Evolutionary conservation across 768 basidiomycete genomes (phyloP), one percentile per base, ranked within the genome.

Genomic region (Boletus sp.): DNA sequence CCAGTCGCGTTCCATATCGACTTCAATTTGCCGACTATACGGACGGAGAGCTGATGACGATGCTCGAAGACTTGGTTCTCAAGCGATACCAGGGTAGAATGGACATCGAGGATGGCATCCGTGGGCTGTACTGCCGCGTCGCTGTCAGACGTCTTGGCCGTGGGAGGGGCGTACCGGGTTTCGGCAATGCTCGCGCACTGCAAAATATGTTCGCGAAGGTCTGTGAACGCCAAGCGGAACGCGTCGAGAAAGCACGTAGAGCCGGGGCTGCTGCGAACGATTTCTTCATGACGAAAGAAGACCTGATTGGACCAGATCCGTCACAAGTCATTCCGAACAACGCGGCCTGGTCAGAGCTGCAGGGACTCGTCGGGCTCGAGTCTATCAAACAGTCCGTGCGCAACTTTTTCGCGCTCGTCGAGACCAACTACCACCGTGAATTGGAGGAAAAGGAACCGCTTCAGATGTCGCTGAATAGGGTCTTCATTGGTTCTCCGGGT

Each of bases 291-390:
- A 64, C 64, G 0, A 73, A 74, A 29, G 82, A 82, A 51, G 87
- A 89, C 64, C 57, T 87, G 28, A 87, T 89, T 47, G 87, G 87
- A 0, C 85, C 85, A 0, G 79, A 85, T 57, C 87, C 87, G 0
- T 77, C 83, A 0, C 64, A 72, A 29, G 84, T 77, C 0, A 71
- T 81, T 9, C 56, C 67, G 5, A 63, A 78, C 47, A 82, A 80
- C 57, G 60, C 63, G 20, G 76, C 83, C 1, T 86, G 84, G 84
- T 68, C 63, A 10, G 75, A 78, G 50, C 74, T 88, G 0, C 80
- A 84, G 57, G 58, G 60, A 5, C 66, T 87, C 42, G 82, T 76
- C 32, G 87, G 86, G 1, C 75, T 89, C n/a, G 64, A 66, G 1
- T 63, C 78, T 0, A 85, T 89, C 58, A 89, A 89, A 64, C 64